Base-by-base conservation (phyloP, 305 asterid species). In the Solanum hybrid region DNA sequence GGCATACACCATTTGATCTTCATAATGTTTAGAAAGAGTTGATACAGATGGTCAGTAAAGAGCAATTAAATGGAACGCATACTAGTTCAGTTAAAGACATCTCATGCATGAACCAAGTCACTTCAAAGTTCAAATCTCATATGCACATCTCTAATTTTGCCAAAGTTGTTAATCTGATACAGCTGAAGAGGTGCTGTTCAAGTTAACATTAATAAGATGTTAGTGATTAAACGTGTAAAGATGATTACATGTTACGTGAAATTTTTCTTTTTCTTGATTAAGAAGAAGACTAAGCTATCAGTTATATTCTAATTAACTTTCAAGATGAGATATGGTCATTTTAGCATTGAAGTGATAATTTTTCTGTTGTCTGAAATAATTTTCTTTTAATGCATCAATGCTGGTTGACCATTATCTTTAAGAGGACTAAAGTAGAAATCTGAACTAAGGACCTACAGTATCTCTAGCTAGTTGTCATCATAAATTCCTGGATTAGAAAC, bases 171-270 rank as follows among this genome's bases (percentile, higher is more conserved):
- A 41, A 41, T 83, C n/a, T 45, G 87, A 41, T 41, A 83, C 87
- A 83, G 38, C 87, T 83, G 37, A 83, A 83, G 73, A 83, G 73
- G 87, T 83, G 87, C 87, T 27, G 38, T 41, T 20, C 37, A 83
- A 83, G 73, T 41, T 45, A 83, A 41, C 38, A 17, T 83, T 83
- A 41, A 5, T 34, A 83, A 83, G 38, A 83, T 83, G 37, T 14
- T 82, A 17, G 38, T 29, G 73, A 41, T 45, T 83, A 27, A 51
- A 45, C 17, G 20, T 83, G 34, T 39, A 81, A 78, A 81, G 87
- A 81, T 38, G 87, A 81, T 38, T 81, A 9, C 38, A 27, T 83
- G 38, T 83, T 27, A 15, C 10, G 7, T 17, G 14, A 4, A 29
- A 26, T 6, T 75, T 75, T 75, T 75, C 37, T 31, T 76, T 75